These are phyloP conservation scores for Physcomitrellopsis africana DNA, from an alignment of 225 moss, liverwort and hornwort species.

Conservation along the genomic window DNA sequence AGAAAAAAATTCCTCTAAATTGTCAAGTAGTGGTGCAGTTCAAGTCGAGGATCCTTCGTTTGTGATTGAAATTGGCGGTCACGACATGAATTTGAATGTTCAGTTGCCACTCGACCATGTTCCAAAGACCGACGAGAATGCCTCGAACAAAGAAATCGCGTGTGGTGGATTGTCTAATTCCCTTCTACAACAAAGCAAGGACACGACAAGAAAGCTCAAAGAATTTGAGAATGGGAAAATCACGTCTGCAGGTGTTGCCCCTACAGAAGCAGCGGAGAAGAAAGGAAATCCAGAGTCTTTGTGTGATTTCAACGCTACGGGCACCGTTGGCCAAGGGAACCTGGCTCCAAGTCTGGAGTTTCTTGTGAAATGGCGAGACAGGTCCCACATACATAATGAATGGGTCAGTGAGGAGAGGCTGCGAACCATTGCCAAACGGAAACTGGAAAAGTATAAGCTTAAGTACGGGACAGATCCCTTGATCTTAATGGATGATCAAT, in stretches of 20 bases:
- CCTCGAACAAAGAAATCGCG: constrained; percentile 16
- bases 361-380: constrained; percentile 87
- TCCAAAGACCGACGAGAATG: constrained; percentile 21
- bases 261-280: constrained; percentile 10
- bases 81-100: constrained; percentile 29
- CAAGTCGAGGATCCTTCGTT: constrained; percentile 46
- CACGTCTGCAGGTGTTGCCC: constrained; percentile 16
- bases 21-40: constrained; percentile 31
- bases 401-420: constrained; percentile 81
- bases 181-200: constrained; percentile 17
- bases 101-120: constrained; percentile 2
- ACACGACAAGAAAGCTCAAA: constrained; percentile 7
- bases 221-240: constrained; percentile 23
- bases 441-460: constrained; percentile 70
- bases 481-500: constrained; percentile 63
- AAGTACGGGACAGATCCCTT: constrained; percentile 62
- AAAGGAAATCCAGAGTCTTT: constrained; percentile 16
- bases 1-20: not conserved
- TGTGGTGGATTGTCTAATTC: constrained; percentile 9
- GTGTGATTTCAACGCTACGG: constrained; percentile 3
- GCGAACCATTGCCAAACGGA: constrained; percentile 56
- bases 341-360: constrained; percentile 52
- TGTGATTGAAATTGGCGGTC: constrained; percentile 62
- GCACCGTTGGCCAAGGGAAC: constrained; percentile 6
- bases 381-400: constrained; percentile 81